Percentiles rank a stretch among this genome's conserved stretches.
phyloP scores from a whole-genome alignment of 257 asterid genomes.

The Forsythia suspensa region DNA sequence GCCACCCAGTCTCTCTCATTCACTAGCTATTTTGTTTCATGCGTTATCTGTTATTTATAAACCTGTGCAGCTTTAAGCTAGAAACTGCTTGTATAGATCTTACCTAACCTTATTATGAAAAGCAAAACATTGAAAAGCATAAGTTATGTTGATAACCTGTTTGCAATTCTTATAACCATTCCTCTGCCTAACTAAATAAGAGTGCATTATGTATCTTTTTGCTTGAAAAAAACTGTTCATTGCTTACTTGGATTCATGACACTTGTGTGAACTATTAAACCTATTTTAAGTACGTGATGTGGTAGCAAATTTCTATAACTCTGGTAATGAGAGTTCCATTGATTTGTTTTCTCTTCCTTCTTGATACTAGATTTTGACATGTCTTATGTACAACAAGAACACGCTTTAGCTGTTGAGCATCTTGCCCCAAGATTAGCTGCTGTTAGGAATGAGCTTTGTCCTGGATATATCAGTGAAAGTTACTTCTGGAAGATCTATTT shows the following conservation, averaged over 20 bases:
- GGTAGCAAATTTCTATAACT: background rate
- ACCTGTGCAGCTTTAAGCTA: background rate
- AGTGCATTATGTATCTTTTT: background rate
- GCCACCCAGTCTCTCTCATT: background rate
- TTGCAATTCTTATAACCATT: background rate
- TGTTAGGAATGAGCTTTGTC: slow-evolving; percentile 85
- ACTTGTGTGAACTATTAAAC: slow-evolving; percentile 5
- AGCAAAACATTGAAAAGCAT: background rate
- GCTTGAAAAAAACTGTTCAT: slow-evolving; percentile 7
- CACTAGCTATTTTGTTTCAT: background rate
- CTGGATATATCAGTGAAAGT: slow-evolving; percentile 79
- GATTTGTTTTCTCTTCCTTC: slow-evolving; percentile 18
- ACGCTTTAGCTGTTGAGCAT: slow-evolving; percentile 81
- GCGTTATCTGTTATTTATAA: background rate
- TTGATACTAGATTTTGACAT: slow-evolving; percentile 56
- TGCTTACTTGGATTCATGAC: slow-evolving; percentile 13
- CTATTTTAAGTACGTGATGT: background rate
- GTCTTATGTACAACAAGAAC: slow-evolving; percentile 94
- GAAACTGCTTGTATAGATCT: background rate
- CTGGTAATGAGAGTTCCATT: background rate
- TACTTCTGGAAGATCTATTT: slow-evolving; percentile 92
- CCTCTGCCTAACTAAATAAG: background rate
- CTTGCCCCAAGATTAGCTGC: slow-evolving; percentile 83
- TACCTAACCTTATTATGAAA: background rate
- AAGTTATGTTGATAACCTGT: background rate